Base-by-base conservation (phyloP, 2,329 filamentous ascomycete species). In the Trichoderma afroharzianum region DNA sequence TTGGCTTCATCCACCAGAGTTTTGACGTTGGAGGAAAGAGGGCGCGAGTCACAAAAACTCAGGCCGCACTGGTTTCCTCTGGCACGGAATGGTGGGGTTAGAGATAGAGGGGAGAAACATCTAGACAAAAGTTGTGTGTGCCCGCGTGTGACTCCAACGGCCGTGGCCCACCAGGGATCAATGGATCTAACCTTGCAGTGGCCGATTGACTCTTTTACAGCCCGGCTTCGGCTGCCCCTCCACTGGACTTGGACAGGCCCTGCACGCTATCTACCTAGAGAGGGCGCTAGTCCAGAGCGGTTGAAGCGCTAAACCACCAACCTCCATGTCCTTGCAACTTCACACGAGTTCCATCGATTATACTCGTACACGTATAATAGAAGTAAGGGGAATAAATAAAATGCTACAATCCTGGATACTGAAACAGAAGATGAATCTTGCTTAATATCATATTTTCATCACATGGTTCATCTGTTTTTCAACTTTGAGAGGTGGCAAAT, bases 11-110 rank as follows among this genome's bases (percentile, higher is more conserved):
- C 69, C 74, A 78, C 76, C 68, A 30, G 69, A 58, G n/a, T 61
- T 39, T 73, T 63, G 26, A 55, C 15, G 32, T 24, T 53, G 47
- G 66, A 39, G 69, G 72, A 47, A 43, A 26, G 68, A 71, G 74
- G 72, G 75, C 76, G 76, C 77, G 76, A 78, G 76, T 78, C 76
- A 76, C 74, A 72, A 74, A 63, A 75, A 77, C 75, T 73, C 75
- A 63, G 68, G 68, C 67, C 74, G 73, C 76, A 75, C 73, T 72
- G 55, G 63, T 68, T 73, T 74, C 74, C 72, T 73, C 71, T 61
- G 59, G 62, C 50, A 63, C 33, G 33, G 36, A 12, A 73, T 74
- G 74, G 75, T 74, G 75, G 75, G 73, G 70, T 63, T 64, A 24
- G 26, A 24, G 57, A 57, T 43, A 47, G 39, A 69, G 64, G 61